Percentiles rank a stretch among this genome's conserved stretches.
phyloP scores from a whole-genome alignment of 768 basidiomycete species.

The Kondoa malvinella region DNA sequence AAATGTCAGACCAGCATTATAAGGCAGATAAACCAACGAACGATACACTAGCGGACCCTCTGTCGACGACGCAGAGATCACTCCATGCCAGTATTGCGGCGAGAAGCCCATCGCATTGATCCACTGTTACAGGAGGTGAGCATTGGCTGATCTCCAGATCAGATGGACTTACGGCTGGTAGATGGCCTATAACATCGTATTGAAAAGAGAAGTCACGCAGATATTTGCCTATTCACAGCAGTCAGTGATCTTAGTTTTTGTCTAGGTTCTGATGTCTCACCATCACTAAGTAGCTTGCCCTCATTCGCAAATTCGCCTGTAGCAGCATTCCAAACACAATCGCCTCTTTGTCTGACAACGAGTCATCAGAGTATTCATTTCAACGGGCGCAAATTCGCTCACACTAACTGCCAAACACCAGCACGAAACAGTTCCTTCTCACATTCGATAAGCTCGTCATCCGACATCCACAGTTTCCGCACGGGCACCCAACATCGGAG shows the following conservation, averaged over 20 bases:
- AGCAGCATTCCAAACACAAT: slow-evolving; percentile 23
- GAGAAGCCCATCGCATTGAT: slow-evolving; percentile 13
- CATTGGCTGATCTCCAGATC: too few species aligned
- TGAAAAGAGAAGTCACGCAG: slow-evolving; percentile 22
- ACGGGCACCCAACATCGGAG: slow-evolving; percentile 26
- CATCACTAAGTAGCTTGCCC: slow-evolving; percentile 4
- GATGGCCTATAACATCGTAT: slow-evolving; percentile 23
- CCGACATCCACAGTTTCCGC: slow-evolving; percentile 22
- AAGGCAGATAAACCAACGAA: neutral
- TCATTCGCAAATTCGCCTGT: slow-evolving; percentile 21
- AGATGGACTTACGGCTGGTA: slow-evolving; percentile 15
- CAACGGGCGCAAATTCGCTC: neutral
- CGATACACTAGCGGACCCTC: slow-evolving; percentile 22
- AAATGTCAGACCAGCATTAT: neutral
- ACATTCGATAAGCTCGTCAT: slow-evolving; percentile 23
- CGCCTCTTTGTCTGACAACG: slow-evolving; percentile 16
- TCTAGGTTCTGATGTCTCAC: neutral
- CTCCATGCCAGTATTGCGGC: slow-evolving; percentile 24
- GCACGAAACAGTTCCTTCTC: slow-evolving; percentile 23
- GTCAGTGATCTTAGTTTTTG: neutral
- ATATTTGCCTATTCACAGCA: slow-evolving; percentile 24
- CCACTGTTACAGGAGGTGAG: too few species aligned
- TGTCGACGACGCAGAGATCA: slow-evolving; percentile 18
- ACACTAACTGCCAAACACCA: slow-evolving; percentile 14
- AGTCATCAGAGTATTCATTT: slow-evolving; percentile 4